Evolutionary conservation across 2,329 filamentous ascomycete genomes (phyloP), one percentile per base, ranked within the genome.

Genomic region (Fusarium musae): DNA sequence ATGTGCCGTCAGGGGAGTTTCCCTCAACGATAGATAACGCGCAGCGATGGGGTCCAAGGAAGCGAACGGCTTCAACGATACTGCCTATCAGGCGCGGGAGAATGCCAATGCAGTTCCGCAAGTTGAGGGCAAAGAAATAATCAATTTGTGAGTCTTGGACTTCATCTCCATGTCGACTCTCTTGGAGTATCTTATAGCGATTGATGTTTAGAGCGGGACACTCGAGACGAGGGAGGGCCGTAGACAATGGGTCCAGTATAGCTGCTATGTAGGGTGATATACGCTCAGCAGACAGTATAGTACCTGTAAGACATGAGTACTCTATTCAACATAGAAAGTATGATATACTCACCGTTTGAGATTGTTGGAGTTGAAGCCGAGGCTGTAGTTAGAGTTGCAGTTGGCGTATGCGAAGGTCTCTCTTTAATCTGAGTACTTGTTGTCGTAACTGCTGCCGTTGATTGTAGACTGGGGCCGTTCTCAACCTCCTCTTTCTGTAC

Each of bases 21-120:
- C 88, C 88, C 70, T 90, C 88, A 17, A 90, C 83, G 28, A 90
- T 85, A 2, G 87, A 89, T 2, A 90, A 78, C 0, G 84, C 85
- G 72, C 87, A 90, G 59, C 82, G 82, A 16, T 84, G 69, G 0
- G 86, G 83, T 2, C 88, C 87, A 0, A 90, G 82, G 72, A 87
- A 88, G 2, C 77, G 80, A 9, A 87, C 83, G 3, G 80, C 81
- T 70, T 89, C 84, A 32, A 90, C 66, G 15, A 90, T 81, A 34
- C 85, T 87, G 3, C 87, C 85, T 16, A 90, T 74, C 4, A 90
- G 80, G 2, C 85, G 84, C 1, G 87, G 85, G 11, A 90, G 83
- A 6, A 89, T 72, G 1, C 76, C 50, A 5, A 82, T 73, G 58
- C 82, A 82, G 63, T 89, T 77, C 39, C 85, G 82, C 19, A 90